Base-by-base conservation (phyloP, 2,329 filamentous ascomycete genomes). In the Cercospora janseana region DNA sequence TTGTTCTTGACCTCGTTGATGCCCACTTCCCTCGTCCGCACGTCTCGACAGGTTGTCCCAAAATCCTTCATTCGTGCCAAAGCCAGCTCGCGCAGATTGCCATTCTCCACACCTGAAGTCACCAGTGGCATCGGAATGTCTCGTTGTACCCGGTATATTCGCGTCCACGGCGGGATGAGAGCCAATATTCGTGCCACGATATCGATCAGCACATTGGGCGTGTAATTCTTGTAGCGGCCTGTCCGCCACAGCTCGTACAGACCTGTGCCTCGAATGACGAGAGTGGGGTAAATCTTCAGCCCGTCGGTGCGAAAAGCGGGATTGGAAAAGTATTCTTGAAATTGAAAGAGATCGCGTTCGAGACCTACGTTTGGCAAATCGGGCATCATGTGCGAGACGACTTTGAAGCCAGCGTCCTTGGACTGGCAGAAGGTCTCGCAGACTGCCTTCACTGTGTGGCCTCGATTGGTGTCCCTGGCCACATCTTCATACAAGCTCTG, bases 101-200 rank as follows among this genome's bases (percentile, higher is more conserved):
- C 93, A 62, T 98, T 98, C 72, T 98, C 93, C 0, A 98, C 93
- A 31, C 93, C 93, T 0, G 92, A 95, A 0, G 93, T 97, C n/a
- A 98, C 94, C 18, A 98, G 79, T 0, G 93, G 93, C 93, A 98
- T 98, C n/a, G 93, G 93, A 51, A 98, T 98, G 72, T 98, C 93
- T 68, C 93, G 84, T 75, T 98, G 93, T 0, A 98, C 93, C 53
- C 93, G 89, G 74, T 98, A 98, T 64, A 98, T 98, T 56, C 93
- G 84, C 0, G 94, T 98, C 93, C 93, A 98, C 1, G 93, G 93
- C 1, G 93, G 93, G 0, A 98, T 86, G 2, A 98, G 78, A 0
- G 93, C 93, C 55, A 98, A 75, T 45, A 98, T 98, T n/a, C 93
- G 83, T 3, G 93, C 94, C 0, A 98, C 90, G 12, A 98, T 82